Base-by-base conservation (phyloP, 192 early-diverging fungal genomes). In the Thoreauomyces humboldtii region DNA sequence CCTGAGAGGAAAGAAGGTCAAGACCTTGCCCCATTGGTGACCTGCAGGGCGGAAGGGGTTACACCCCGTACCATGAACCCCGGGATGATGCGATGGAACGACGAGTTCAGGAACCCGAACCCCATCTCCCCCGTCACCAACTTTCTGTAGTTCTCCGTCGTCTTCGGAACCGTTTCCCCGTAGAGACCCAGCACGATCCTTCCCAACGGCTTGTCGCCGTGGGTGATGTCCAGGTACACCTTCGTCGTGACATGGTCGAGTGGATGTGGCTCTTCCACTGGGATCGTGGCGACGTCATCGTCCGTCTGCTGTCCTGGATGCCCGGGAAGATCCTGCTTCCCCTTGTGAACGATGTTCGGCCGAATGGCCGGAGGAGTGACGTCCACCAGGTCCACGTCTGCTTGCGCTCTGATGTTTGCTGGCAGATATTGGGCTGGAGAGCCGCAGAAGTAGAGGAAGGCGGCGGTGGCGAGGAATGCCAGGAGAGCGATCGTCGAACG, bases 81-180 rank as follows among this genome's bases (percentile, higher is more conserved):
- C 7, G 42, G 31, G 43, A 71, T 67, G 54, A 70, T 62, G 54
- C 94, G 88, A 19, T 93, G 93, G 88, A 95, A 93, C 58, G 57
- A 79, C 61, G 80, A 86, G 38, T 91, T 92, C 71, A 93, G 84
- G 75, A 94, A 95, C 48, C 95, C 93, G 73, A 95, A 96, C 77
- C 94, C 81, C 79, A 74, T 96, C 67, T 81, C 77, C 24, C 79
- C 77, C 34, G 76, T 75, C 29, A 60, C 70, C 7, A 97, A 84
- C 59, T 89, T 90, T 42, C 92, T 89, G 86, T 96, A 98, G 89
- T 98, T 98, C 81, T 98, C 94, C 61, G 89, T 89, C 22, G 75
- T 78, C 60, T 74, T 69, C 33, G 77, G 77, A 2, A 77, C 72
- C 29, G 74, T 78, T 62, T 77, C 69, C 32, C 81, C 81, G 64